These are phyloP conservation scores for Ascochyta viciae-villosae DNA, from an alignment of 2,329 filamentous ascomycete species.

Conservation along the genomic window DNA sequence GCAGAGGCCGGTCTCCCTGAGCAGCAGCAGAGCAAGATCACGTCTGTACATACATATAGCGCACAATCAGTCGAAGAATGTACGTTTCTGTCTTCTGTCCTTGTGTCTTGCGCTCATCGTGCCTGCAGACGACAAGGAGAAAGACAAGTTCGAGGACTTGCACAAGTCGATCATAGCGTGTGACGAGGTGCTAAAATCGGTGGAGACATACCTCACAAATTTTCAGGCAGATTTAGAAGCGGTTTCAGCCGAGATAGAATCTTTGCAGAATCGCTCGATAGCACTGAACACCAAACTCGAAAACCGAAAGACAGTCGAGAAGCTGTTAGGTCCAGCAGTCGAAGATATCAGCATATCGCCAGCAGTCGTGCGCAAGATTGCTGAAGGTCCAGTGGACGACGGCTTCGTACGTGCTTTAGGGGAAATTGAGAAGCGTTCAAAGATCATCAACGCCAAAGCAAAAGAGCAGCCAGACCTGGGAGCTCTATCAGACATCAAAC, in stretches of 20 bases:
- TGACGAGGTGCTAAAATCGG: slow-evolving; percentile 90
- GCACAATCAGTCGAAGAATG: slow-evolving; percentile 75
- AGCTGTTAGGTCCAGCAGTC: slow-evolving; percentile 82
- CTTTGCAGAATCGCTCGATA: slow-evolving; percentile 83
- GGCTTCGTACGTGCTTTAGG: slow-evolving; percentile 82
- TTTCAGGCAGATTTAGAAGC: slow-evolving; percentile 92
- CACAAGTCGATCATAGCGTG: slow-evolving; percentile 88
- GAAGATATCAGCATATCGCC: slow-evolving; percentile 93
- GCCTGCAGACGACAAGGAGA: slow-evolving; percentile 74
- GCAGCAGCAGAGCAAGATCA: slow-evolving; percentile 34
- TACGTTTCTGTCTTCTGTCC: slow-evolving; percentile 56
- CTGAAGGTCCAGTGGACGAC: slow-evolving; percentile 88
- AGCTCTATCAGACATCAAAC: slow-evolving; percentile 82
- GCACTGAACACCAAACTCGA: slow-evolving; percentile 84
- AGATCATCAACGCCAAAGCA: slow-evolving; percentile 72
- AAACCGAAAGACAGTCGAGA: slow-evolving; percentile 89
- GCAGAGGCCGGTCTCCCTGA: slow-evolving; percentile 51
- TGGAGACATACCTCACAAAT: slow-evolving; percentile 88
- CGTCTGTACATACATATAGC: slow-evolving; percentile 58
- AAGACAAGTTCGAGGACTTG: slow-evolving; percentile 85
- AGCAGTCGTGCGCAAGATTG: slow-evolving; percentile 80
- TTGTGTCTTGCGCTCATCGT: slow-evolving; percentile 35
- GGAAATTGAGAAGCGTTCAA: slow-evolving; percentile 81
- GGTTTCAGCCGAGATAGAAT: slow-evolving; percentile 95
- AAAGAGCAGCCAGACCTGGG: slow-evolving; percentile 68